Evolutionary conservation across 768 basidiomycete species (phyloP).

Genomic region (Inosperma sp.): DNA sequence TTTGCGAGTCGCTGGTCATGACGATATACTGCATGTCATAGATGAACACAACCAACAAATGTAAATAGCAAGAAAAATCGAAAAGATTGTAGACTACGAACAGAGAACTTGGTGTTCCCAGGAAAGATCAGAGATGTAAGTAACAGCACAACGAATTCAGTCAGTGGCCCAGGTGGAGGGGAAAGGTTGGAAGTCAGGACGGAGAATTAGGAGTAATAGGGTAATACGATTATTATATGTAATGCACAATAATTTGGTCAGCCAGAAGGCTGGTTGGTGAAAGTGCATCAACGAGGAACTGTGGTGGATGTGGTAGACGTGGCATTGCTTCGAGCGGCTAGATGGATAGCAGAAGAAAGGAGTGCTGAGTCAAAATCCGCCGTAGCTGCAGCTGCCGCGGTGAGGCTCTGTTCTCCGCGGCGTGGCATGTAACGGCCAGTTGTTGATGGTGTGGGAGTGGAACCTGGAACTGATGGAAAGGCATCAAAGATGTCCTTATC

Average conservation of each 20-base stretch:
- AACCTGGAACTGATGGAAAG: conserved; percentile 66
- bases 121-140: too few species aligned
- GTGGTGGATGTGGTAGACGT: conserved; percentile 9
- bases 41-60: too few species aligned
- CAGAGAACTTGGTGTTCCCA: too few species aligned
- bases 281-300: not conserved
- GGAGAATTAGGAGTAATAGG: too few species aligned
- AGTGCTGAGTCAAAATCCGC: conserved; percentile 40
- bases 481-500: conserved; percentile 63
- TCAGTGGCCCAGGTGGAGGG: too few species aligned
- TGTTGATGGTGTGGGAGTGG: conserved; percentile 29
- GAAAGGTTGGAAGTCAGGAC: too few species aligned
- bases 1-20: too few species aligned
- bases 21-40: too few species aligned
- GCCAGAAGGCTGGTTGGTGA: not conserved
- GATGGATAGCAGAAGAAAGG: conserved; percentile 47
- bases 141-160: too few species aligned
- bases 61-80: not conserved
- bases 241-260: not conserved
- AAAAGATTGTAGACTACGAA: not conserved
- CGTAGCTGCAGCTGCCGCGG: conserved; percentile 11
- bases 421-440: conserved; percentile 7
- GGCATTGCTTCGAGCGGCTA: conserved; percentile 17
- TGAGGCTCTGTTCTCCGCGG: conserved; percentile 7
- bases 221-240: too few species aligned